Evolutionary conservation across 1,139 yeast species (phyloP).

Genomic region (Geotrichum europaeum): DNA sequence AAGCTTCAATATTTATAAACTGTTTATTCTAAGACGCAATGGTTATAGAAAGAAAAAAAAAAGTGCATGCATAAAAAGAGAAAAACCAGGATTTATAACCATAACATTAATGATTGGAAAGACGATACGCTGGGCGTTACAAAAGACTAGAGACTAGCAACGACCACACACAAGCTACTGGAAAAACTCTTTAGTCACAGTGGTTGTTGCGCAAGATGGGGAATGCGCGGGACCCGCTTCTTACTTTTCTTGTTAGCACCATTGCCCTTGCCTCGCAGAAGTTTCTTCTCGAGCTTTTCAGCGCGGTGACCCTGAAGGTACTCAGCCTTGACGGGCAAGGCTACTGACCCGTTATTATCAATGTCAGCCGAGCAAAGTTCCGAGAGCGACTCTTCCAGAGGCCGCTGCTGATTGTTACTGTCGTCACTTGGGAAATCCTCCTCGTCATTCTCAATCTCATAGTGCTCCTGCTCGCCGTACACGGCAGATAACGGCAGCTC

Average conservation of each 20-base stretch:
- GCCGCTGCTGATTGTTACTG: background rate
- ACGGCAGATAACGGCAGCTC: background rate
- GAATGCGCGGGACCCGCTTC: background rate
- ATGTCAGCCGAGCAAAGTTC: background rate
- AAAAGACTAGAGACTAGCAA: background rate
- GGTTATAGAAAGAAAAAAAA: background rate
- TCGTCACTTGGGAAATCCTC: background rate
- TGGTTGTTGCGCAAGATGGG: background rate
- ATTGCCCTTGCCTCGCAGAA: background rate
- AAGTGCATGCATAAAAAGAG: background rate
- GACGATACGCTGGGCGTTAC: background rate
- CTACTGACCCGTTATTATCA: background rate
- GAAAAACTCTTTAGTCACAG: background rate
- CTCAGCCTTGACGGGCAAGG: background rate
- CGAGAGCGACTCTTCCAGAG: background rate
- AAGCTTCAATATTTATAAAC: background rate
- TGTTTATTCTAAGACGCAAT: background rate
- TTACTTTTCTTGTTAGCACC: background rate
- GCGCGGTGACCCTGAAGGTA: slow-evolving; percentile 4
- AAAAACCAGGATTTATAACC: background rate
- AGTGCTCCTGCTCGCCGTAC: background rate
- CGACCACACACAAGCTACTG: background rate
- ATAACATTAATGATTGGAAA: background rate
- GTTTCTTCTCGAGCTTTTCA: background rate
- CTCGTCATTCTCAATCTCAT: background rate